phyloP scores from a whole-genome alignment of 2,329 filamentous ascomycete genomes.

The Zasmidium cellare region DNA sequence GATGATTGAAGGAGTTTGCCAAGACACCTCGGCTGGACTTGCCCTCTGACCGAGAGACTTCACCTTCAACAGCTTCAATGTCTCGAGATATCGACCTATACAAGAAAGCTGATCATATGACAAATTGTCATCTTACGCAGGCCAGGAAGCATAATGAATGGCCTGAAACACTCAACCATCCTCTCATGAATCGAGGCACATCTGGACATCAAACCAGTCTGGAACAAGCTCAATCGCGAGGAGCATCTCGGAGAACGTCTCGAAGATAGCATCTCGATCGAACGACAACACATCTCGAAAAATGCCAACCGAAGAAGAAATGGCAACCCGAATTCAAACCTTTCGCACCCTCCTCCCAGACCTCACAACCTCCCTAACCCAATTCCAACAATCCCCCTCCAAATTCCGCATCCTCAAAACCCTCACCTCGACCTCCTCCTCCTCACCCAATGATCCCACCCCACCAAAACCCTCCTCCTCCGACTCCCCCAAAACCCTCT shows the following conservation, averaged over 20 bases:
- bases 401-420: slow-evolving; percentile 39
- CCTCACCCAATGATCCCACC: no score
- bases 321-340: slow-evolving; percentile 16
- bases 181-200: no score
- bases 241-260: no score
- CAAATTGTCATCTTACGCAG: no score
- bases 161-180: no score
- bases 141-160: no score
- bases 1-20: slow-evolving; percentile 5
- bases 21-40: slow-evolving; percentile 14
- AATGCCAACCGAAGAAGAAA: slow-evolving; percentile 6
- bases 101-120: no score
- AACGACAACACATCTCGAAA: no score
- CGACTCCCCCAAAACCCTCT: slow-evolving; percentile 49
- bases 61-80: not conserved
- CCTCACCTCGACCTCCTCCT: slow-evolving; percentile 23
- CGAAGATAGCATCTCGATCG: no score
- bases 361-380: slow-evolving; percentile 43
- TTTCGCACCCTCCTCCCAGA: slow-evolving; percentile 16
- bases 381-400: slow-evolving; percentile 42
- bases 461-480: slow-evolving; percentile 16
- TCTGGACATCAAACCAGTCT: no score
- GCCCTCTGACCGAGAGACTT: slow-evolving; percentile 4
- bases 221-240: no score
- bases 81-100: no score